A percentile compares a stretch with the other conserved stretches of the same genome.
These are phyloP conservation scores for Penicillium sp. DNA, from an alignment of 2,329 filamentous ascomycete species.

Conservation along the genomic window DNA sequence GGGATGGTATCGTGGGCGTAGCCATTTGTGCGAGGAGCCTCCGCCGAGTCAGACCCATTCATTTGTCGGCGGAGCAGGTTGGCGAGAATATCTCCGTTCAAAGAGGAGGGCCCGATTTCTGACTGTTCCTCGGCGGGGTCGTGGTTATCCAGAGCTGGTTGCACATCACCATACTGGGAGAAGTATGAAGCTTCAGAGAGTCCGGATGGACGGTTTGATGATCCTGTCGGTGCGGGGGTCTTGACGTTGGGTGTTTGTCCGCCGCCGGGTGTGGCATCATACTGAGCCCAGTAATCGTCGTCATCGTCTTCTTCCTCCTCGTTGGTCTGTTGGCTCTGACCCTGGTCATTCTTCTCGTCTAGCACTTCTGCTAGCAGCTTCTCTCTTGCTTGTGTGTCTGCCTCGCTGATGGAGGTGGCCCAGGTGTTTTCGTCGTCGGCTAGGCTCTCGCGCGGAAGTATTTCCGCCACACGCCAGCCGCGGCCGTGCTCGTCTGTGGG, in stretches of 20 bases:
- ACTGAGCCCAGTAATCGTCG: conserved; percentile 68
- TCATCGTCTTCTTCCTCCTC: conserved; percentile 56
- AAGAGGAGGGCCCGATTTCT: conserved; percentile 54
- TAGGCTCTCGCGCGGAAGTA: conserved; percentile 55
- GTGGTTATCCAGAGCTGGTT: conserved; percentile 66
- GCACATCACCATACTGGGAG: conserved; percentile 64
- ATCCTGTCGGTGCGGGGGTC: conserved; percentile 35
- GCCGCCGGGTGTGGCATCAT: conserved; percentile 60
- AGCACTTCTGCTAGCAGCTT: conserved; percentile 42
- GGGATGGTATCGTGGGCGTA: conserved; percentile 23
- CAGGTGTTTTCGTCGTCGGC: conserved; percentile 57
- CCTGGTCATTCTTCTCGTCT: conserved; percentile 27
- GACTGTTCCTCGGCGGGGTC: conserved; percentile 61
- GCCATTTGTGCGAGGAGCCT: conserved; percentile 29
- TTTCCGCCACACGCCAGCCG: conserved; percentile 64
- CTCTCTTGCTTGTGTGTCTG: conserved; percentile 53
- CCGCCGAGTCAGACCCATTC: conserved; percentile 25
- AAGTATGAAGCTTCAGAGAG: conserved; percentile 64
- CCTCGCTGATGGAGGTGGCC: conserved; percentile 59
- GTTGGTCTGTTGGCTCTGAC: conserved; percentile 22
- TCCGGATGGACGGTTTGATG: conserved; percentile 33
- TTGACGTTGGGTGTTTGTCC: conserved; percentile 51
- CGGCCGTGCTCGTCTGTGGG: conserved; percentile 58
- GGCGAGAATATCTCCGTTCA: conserved; percentile 57
- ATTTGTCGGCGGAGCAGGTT: conserved; percentile 45